Conservation (phyloP, 106 monocot genomes). For the Acorus gramineus region DNA sequence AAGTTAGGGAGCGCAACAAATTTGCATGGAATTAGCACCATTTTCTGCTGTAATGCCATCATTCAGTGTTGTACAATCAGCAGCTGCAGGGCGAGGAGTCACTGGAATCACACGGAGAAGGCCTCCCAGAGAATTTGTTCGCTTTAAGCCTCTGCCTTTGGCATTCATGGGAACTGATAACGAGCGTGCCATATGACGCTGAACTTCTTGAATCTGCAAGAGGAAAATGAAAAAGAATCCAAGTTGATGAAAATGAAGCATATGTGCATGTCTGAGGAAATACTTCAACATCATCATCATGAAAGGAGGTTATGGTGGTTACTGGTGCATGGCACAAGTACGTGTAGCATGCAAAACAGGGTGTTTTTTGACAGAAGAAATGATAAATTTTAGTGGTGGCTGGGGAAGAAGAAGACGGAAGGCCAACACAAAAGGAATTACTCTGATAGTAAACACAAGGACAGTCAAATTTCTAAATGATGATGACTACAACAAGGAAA, state of each 20-base stretch:
- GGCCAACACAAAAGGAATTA: too few relatives aligned
- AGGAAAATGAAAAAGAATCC: background rate
- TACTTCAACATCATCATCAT: background rate
- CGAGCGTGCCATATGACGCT: constrained; percentile 62
- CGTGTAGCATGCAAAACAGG: too few relatives aligned
- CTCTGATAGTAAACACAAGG: too few relatives aligned
- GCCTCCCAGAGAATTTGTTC: constrained; percentile 43
- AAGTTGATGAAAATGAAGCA: background rate
- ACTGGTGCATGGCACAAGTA: too few relatives aligned
- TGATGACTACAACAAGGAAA: too few relatives aligned
- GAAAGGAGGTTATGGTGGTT: too few relatives aligned
- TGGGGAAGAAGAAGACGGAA: too few relatives aligned
- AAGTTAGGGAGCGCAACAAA: background rate
- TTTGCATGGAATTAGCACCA: constrained; percentile 27
- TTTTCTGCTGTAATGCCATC: constrained; percentile 29
- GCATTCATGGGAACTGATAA: constrained; percentile 70
- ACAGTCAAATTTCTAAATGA: too few relatives aligned
- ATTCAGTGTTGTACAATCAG: constrained; percentile 15
- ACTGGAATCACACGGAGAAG: constrained; percentile 64
- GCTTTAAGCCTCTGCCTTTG: constrained; percentile 43
- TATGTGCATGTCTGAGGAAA: background rate
- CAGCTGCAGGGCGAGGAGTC: constrained; percentile 52
- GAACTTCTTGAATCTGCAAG: constrained; percentile 41
- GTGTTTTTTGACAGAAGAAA: too few relatives aligned
- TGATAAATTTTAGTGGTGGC: too few relatives aligned